These are phyloP conservation scores for Candida sakaeoensis DNA, from an alignment of 805 yeast genomes.

Conservation along the genomic window DNA sequence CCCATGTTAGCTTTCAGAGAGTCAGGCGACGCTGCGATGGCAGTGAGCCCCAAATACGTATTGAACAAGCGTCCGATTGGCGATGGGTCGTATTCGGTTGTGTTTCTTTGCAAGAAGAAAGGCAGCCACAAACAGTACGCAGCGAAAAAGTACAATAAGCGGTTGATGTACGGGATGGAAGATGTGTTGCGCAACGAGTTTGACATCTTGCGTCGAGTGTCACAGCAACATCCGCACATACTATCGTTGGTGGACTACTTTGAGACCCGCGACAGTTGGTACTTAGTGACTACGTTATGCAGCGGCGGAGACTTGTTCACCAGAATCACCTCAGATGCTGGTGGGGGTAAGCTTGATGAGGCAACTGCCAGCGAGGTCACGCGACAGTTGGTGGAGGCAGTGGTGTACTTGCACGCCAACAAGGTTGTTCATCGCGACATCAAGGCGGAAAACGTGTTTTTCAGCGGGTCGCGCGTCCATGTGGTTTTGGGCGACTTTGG, in stretches of 20 bases:
- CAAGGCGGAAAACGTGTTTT: conserved; percentile 68
- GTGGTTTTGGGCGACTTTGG: conserved; percentile 63
- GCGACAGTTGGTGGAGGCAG: conserved; percentile 48
- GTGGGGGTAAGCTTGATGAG: conserved; percentile 41
- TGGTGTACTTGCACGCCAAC: conserved; percentile 54
- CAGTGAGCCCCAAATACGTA: conserved; percentile 26
- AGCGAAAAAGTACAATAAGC: conserved; percentile 49
- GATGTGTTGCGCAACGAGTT: conserved; percentile 57
- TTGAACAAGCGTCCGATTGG: conserved; percentile 32
- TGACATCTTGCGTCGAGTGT: conserved; percentile 47
- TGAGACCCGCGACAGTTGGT: conserved; percentile 57
- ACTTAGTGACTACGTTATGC: conserved; percentile 64
- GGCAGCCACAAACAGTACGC: conserved; percentile 46
- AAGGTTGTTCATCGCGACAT: conserved; percentile 68
- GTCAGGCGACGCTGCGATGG: background rate
- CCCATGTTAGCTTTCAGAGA: background rate
- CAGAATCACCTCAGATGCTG: conserved; percentile 40
- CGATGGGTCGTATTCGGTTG: conserved; percentile 48
- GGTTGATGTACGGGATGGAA: conserved; percentile 51
- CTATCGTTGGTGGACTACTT: conserved; percentile 64
- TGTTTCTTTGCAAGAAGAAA: conserved; percentile 45
- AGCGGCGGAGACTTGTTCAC: conserved; percentile 68
- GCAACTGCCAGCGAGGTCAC: conserved; percentile 49
- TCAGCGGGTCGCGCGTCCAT: conserved; percentile 30
- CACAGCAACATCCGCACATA: conserved; percentile 50